Evolutionary conservation across 2,329 filamentous ascomycete genomes (phyloP).

Genomic region (Dactylella cylindrospora): DNA sequence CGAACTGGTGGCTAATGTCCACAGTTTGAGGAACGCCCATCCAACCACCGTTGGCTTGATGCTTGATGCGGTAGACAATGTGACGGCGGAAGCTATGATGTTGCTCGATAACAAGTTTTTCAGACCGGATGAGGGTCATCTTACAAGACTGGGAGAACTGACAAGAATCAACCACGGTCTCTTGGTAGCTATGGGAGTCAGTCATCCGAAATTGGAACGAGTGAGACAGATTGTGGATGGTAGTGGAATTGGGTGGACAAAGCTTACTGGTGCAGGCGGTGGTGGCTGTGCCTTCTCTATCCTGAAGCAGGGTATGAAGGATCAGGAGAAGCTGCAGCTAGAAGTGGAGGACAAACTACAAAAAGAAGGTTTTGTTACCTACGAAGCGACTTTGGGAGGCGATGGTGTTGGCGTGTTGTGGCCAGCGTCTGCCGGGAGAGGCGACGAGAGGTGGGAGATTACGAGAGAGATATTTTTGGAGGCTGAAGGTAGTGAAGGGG

Average conservation of each 20-base stretch:
- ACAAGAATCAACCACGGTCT: constrained; percentile 94
- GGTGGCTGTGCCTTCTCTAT: constrained; percentile 95
- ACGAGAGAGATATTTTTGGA: constrained; percentile 84
- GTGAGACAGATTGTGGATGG: constrained; percentile 89
- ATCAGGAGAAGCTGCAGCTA: constrained; percentile 59
- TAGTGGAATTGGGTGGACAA: constrained; percentile 90
- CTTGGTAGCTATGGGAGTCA: constrained; percentile 86
- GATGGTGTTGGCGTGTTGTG: constrained; percentile 92
- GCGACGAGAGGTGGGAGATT: constrained; percentile 85
- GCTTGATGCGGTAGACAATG: constrained; percentile 78
- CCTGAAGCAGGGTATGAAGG: constrained; percentile 57
- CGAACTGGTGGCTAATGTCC: constrained; percentile 83
- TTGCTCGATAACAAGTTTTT: constrained; percentile 66
- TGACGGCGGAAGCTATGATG: constrained; percentile 61
- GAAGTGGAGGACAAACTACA: constrained; percentile 67
- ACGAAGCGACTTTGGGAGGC: constrained; percentile 85
- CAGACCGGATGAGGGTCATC: constrained; percentile 57
- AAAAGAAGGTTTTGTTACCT: constrained; percentile 75
- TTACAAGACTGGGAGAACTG: constrained; percentile 78
- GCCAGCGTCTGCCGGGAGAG: constrained; percentile 79
- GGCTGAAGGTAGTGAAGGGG: constrained; percentile 78
- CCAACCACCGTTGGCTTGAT: constrained; percentile 77
- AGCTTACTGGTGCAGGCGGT: constrained; percentile 91
- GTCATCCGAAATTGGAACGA: constrained; percentile 87
- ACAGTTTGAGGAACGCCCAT: constrained; percentile 67